These are phyloP conservation scores for Colletotrichum viniferum DNA, from an alignment of 2,329 filamentous ascomycete genomes.

Conservation along the genomic window DNA sequence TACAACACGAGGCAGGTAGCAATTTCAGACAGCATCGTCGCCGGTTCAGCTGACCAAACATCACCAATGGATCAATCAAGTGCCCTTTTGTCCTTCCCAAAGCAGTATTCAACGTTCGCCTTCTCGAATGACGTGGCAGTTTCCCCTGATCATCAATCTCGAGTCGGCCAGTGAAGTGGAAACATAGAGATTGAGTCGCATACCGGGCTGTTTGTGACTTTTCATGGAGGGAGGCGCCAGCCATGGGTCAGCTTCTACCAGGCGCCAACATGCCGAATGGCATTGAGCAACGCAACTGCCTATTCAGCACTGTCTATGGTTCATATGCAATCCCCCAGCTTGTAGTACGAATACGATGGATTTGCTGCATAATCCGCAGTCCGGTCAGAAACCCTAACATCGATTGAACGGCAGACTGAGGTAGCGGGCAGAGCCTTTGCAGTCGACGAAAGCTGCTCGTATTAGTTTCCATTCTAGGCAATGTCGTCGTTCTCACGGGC, in stretches of 20 bases:
- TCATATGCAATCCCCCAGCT: neutral
- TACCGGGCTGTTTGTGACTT: neutral
- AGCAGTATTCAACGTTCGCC: neutral
- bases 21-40: constrained; percentile 8
- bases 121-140: neutral
- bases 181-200: neutral
- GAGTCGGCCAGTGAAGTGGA: neutral
- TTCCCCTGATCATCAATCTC: neutral
- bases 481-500: neutral
- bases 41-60: constrained; percentile 5
- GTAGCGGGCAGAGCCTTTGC: neutral
- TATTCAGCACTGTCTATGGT: neutral
- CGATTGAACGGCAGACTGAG: neutral
- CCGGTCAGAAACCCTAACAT: neutral
- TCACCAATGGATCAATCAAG: neutral
- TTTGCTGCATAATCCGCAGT: neutral
- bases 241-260: neutral
- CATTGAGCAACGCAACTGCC: neutral
- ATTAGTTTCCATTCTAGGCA: neutral
- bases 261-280: neutral
- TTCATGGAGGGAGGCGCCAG: neutral
- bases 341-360: neutral
- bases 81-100: neutral
- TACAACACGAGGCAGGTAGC: constrained; percentile 21
- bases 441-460: neutral